Conservation (phyloP, 495 filamentous ascomycete species). For the Aspergillus panamensis region DNA sequence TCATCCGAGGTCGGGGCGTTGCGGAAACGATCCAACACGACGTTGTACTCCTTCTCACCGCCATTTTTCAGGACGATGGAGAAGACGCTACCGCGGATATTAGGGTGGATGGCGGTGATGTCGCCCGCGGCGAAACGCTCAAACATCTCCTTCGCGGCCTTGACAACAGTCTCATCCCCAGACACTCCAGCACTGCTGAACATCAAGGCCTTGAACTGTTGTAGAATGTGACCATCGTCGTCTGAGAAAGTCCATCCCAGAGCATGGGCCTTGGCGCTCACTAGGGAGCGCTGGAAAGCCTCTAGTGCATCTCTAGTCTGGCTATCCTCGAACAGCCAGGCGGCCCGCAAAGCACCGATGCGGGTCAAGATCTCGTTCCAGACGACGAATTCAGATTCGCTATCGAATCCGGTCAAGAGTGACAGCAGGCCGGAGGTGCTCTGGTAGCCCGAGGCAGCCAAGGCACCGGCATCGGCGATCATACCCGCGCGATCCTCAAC, state of each 20-base stretch:
- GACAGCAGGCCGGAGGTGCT: slow-evolving; percentile 86
- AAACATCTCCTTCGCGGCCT: slow-evolving; percentile 64
- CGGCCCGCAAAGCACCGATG: slow-evolving; percentile 67
- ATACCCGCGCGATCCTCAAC: slow-evolving; percentile 93
- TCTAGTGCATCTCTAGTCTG: slow-evolving; percentile 70
- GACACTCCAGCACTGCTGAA: slow-evolving; percentile 60
- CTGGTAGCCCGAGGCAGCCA: slow-evolving; percentile 88
- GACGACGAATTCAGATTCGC: slow-evolving; percentile 84
- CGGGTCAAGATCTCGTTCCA: slow-evolving; percentile 87
- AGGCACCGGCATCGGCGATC: slow-evolving; percentile 90
- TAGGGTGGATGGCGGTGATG: slow-evolving; percentile 59
- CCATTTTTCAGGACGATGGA: slow-evolving; percentile 59
- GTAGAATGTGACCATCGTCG: slow-evolving; percentile 79
- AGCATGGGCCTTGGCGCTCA: slow-evolving; percentile 73
- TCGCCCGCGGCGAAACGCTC: slow-evolving; percentile 57
- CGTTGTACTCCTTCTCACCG: slow-evolving; percentile 63
- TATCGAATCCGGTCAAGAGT: slow-evolving; percentile 77
- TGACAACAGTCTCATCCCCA: slow-evolving; percentile 54
- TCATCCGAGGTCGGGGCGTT: slow-evolving; percentile 88
- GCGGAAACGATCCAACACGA: slow-evolving; percentile 75
- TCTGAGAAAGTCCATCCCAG: slow-evolving; percentile 85
- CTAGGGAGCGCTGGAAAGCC: slow-evolving; percentile 72
- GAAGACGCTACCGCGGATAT: slow-evolving; percentile 62
- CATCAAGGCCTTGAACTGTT: slow-evolving; percentile 72
- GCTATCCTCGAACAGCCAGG: slow-evolving; percentile 86